These are phyloP conservation scores for Monosporozyma unispora DNA, from an alignment of 805 yeast species.

Conservation along the genomic window DNA sequence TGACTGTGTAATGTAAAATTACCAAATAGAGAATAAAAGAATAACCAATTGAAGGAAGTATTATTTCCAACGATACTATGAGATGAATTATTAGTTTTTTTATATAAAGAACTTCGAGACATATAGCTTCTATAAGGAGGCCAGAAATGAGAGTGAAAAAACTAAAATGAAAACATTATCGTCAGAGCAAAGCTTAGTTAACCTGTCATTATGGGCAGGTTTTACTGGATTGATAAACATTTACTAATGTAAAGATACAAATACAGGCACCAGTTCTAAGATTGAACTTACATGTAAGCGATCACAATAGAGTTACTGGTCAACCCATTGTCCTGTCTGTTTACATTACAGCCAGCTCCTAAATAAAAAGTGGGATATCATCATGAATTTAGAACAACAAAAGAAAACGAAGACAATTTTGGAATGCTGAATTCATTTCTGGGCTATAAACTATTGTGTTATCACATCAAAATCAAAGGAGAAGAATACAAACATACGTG, in stretches of 20 bases:
- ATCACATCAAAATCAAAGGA: not conserved
- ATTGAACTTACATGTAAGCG: not conserved
- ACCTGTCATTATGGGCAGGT: not conserved
- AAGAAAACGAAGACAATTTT: not conserved
- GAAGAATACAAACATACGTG: not conserved
- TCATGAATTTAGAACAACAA: not conserved
- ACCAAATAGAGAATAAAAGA: not conserved
- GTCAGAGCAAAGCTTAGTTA: not conserved
- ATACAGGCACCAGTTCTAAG: not conserved
- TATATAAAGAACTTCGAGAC: not conserved
- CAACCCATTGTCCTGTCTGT: not conserved
- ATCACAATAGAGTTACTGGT: not conserved
- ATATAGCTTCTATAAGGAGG: not conserved
- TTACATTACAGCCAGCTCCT: not conserved
- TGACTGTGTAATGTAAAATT: not conserved
- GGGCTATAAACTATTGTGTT: not conserved
- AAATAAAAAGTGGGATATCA: not conserved
- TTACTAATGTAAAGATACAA: not conserved
- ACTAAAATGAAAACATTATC: not conserved
- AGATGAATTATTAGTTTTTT: not conserved
- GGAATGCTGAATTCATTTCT: not conserved
- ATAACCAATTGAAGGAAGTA: not conserved
- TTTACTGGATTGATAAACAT: not conserved
- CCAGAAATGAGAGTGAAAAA: not conserved
- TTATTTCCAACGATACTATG: not conserved